phyloP scores from a whole-genome alignment of 148 eudicot genomes.

The Silene conica region DNA sequence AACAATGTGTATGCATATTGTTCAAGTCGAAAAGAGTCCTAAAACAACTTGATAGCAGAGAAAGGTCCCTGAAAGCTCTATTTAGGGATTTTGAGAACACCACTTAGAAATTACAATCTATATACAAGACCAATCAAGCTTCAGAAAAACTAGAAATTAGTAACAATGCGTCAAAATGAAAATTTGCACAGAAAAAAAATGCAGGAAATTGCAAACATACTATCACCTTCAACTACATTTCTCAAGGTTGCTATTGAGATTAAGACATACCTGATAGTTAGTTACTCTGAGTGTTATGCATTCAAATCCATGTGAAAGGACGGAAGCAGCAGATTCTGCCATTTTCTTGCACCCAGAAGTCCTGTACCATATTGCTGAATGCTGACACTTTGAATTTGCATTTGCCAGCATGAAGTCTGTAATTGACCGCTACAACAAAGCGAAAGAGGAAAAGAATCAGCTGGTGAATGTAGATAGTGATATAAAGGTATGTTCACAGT shows the following conservation, averaged over 20 bases:
- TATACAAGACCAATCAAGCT: too few species aligned
- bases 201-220: not conserved
- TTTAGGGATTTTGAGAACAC: too few species aligned
- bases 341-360: not conserved
- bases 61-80: too few species aligned
- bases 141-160: too few species aligned
- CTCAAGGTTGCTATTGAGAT: not conserved
- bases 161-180: not conserved
- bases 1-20: too few species aligned
- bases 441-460: conserved; percentile 34
- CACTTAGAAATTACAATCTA: too few species aligned
- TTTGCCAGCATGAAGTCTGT: conserved; percentile 40
- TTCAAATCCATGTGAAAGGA: conserved; percentile 3
- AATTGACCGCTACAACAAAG: conserved; percentile 35
- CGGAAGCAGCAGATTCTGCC: conserved; percentile 1
- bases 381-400: conserved; percentile 14
- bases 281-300: not conserved
- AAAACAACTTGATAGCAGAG: too few species aligned
- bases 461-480: conserved; percentile 24
- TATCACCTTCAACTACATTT: not conserved
- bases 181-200: conserved; percentile 7
- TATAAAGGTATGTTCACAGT: conserved; percentile 28
- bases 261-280: conserved; percentile 13
- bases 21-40: too few species aligned
- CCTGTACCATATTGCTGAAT: not conserved